Evolutionary conservation across 108 stramenopile species (phyloP).

Genomic region (Fragilaria crotonensis): DNA sequence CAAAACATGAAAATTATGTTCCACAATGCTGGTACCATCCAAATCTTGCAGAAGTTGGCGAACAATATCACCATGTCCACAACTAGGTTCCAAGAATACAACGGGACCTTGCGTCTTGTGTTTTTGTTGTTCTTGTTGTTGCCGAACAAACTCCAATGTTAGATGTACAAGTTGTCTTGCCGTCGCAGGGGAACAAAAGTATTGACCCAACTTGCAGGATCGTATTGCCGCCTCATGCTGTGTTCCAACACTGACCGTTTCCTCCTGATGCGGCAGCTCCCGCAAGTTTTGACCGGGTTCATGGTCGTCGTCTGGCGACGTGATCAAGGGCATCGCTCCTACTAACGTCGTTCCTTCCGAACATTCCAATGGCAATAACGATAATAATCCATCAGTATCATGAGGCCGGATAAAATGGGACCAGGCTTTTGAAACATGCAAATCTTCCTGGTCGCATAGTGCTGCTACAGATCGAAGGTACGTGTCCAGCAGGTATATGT

Average conservation of each 20-base stretch:
- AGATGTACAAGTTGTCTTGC: conserved; percentile 14
- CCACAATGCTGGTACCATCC: not conserved
- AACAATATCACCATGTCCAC: conserved; percentile 31
- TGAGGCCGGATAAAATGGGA: conserved; percentile 15
- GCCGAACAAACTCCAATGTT: not conserved
- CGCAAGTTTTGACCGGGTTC: not conserved
- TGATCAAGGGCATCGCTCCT: not conserved
- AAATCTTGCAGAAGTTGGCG: conserved; percentile 8
- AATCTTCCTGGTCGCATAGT: no score
- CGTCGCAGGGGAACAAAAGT: conserved; percentile 28
- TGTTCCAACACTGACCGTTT: not conserved
- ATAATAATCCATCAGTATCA: not conserved
- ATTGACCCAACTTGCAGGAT: conserved; percentile 28
- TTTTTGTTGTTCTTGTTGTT: not conserved
- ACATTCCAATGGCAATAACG: not conserved
- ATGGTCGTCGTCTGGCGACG: not conserved
- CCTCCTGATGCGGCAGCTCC: conserved; percentile 6
- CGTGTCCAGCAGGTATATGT: conserved; percentile 29
- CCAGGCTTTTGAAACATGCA: no score
- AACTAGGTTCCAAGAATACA: conserved; percentile 31
- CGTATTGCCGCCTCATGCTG: not conserved
- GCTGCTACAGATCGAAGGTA: no score
- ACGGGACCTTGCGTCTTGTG: not conserved
- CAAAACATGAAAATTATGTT: conserved; percentile 7
- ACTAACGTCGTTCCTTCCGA: not conserved